Evolutionary conservation across 306 rosid genomes (phyloP), one percentile per base, ranked within the genome.

Genomic region (Purshia tridentata): DNA sequence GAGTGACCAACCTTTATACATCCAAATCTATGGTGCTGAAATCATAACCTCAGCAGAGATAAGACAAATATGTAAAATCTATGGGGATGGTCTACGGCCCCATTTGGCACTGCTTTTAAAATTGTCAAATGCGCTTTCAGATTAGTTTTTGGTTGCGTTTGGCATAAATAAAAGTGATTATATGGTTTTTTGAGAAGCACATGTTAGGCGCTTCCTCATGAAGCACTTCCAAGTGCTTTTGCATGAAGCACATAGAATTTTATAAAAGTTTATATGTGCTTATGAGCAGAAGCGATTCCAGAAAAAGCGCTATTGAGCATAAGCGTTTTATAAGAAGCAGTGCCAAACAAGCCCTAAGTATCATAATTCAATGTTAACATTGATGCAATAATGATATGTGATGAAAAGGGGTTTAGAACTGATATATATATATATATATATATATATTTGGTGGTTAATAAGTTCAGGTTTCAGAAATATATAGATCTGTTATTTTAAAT

Each of bases 31-130:
- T 18, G 58, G n/a, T 42, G 72, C 72, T 41, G 23, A 37, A 50
- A 72, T 63, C 35, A 63, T 18, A 63, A 49, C 69, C 44, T 54
- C 37, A 9, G 22, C 18, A n/a, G 22, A 72, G 16, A n/a, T 39
- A 4, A 10, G 51, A 59, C 19, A 48, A 29, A n/a, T 22, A 19
- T 14, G 14, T 16, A 45, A 47, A 6, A 62, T 23, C 12, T 56
- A 0, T 5, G 5, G n/a, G 63, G 9, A 18, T 8, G 29, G 14
- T 29, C 39, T 5, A 20, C 14, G 11, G 14, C 16, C 4, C 61
- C 18, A 10, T 64, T 23, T 63, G 8, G 14, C 18, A 51, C 19
- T 29, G 35, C 1, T 29, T 29, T 29, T 29, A 29, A 3, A 29
- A 29, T 3, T 29, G 35, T 0, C 2, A 29, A 29, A 29, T 1